Conservation (phyloP, 768 basidiomycete genomes). For the Naematelia encephala region DNA sequence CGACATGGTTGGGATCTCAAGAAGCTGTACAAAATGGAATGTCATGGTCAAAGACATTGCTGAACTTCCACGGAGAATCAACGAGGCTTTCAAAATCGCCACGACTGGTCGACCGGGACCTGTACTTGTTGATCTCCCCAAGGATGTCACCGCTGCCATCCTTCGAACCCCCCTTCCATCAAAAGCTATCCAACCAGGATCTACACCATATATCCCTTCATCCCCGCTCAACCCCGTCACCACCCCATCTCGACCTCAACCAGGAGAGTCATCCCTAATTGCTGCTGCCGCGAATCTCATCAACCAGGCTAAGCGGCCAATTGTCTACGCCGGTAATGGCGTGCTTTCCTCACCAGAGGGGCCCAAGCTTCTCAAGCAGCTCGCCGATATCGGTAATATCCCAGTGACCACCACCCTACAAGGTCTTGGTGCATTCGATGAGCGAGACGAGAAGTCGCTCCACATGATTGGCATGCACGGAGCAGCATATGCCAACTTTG, state of each 20-base stretch:
- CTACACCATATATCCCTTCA: conserved; percentile 53
- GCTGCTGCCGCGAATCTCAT: conserved; percentile 82
- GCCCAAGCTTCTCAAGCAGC: conserved; percentile 72
- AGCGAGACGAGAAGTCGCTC: conserved; percentile 75
- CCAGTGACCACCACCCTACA: conserved; percentile 96
- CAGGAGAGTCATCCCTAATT: conserved; percentile 66
- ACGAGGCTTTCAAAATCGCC: conserved; percentile 99
- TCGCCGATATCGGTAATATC: conserved; percentile 82
- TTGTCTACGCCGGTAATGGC: conserved; percentile 92
- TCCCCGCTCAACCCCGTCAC: conserved; percentile 48
- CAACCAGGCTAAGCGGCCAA: conserved; percentile 81
- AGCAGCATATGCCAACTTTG: conserved; percentile 91
- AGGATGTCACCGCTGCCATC: conserved; percentile 93
- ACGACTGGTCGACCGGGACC: conserved; percentile 95
- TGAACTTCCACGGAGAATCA: conserved; percentile 90
- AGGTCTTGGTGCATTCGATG: conserved; percentile 93
- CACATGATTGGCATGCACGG: conserved; percentile 99
- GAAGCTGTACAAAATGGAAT: conserved; percentile 99
- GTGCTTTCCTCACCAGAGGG: conserved; percentile 77
- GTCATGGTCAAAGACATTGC: conserved; percentile 98
- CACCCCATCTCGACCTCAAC: conserved; percentile 56
- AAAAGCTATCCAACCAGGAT: conserved; percentile 81
- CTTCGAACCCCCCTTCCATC: conserved; percentile 77
- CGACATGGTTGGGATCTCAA: conserved; percentile 91
- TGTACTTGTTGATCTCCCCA: conserved; percentile 97